A percentile compares a stretch with the other conserved stretches of the same genome.
phyloP scores from a whole-genome alignment of 78 protist genomes.

The Dictyostelium intermedium region DNA sequence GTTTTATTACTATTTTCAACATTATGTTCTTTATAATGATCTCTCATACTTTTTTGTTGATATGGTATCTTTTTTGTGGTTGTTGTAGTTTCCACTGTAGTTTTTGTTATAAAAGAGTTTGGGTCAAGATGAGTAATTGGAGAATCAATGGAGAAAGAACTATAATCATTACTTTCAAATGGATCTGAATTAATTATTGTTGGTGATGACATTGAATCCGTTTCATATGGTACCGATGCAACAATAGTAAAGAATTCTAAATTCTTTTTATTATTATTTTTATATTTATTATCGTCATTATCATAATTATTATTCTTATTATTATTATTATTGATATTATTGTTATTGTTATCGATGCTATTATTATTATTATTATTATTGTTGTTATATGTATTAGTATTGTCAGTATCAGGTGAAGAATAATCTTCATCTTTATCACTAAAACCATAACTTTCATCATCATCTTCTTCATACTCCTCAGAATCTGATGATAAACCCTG shows the following conservation, averaged over 20 bases:
- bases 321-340: not conserved
- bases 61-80: not conserved
- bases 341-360: not conserved
- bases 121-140: not conserved
- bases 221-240: constrained; percentile 4
- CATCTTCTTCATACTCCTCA: not conserved
- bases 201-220: not conserved
- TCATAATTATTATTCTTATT: not conserved
- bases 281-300: not conserved
- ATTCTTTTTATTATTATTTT: not conserved
- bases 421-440: not conserved
- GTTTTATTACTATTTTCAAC: too few relatives aligned
- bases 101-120: not conserved
- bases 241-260: not conserved
- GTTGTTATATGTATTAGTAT: not conserved
- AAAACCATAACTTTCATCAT: not conserved
- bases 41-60: not conserved
- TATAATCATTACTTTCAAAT: not conserved
- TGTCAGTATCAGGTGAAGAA: not conserved
- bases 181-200: not conserved
- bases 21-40: too few relatives aligned
- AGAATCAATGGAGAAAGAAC: not conserved
- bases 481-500: not conserved
- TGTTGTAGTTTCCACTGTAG: not conserved
- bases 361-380: not conserved